phyloP scores from a whole-genome alignment of 176 grass and related monocot species.

The Hyparrhenia diplandra region DNA sequence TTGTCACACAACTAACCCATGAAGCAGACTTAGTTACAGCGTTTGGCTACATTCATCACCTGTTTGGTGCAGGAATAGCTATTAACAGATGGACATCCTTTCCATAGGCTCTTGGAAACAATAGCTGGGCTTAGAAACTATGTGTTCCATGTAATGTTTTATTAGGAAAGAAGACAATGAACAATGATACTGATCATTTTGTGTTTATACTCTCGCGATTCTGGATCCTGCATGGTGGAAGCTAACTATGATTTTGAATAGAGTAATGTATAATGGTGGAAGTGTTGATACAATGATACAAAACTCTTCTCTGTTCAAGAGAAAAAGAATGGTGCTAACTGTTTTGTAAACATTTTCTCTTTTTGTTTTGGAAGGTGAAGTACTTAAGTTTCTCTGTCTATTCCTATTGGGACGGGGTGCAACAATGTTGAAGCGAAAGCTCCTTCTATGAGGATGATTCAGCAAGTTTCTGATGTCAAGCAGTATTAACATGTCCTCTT shows the following conservation, averaged over 20 bases:
- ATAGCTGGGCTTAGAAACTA: too few relatives aligned
- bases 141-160: too few relatives aligned
- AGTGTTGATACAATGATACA: neutral
- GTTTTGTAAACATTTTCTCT: slow-evolving; percentile 25
- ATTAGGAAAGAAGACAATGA: too few relatives aligned
- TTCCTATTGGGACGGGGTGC: slow-evolving; percentile 71
- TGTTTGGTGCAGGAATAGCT: too few relatives aligned
- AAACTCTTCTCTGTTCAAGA: neutral
- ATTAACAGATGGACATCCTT: too few relatives aligned
- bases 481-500: slow-evolving; percentile 62
- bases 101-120: too few relatives aligned
- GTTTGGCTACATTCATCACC: too few relatives aligned
- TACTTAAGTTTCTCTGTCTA: slow-evolving; percentile 79
- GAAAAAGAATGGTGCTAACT: neutral
- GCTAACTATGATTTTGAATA: neutral
- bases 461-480: slow-evolving; percentile 57
- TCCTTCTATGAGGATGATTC: slow-evolving; percentile 81
- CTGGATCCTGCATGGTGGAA: too few relatives aligned
- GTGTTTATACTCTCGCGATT: too few relatives aligned
- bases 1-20: too few relatives aligned
- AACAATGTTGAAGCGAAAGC: slow-evolving; percentile 74
- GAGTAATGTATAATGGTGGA: neutral
- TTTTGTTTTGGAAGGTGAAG: slow-evolving; percentile 65
- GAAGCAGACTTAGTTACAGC: too few relatives aligned
- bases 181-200: too few relatives aligned